phyloP scores from a whole-genome alignment of 805 yeast species.

The Yarrowia hollandica region DNA sequence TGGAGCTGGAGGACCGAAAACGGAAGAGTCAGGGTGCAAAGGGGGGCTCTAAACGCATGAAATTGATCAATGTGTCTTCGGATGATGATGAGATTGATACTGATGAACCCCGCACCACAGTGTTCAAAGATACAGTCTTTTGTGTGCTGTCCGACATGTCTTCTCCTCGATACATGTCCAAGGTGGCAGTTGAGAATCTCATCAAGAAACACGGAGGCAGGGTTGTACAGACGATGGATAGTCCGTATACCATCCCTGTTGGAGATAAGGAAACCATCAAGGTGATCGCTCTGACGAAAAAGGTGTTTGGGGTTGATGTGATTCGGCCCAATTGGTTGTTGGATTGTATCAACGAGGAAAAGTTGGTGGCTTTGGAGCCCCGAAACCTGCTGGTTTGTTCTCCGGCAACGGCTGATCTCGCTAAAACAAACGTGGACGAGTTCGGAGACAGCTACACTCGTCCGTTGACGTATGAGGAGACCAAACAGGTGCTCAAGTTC shows the following conservation, averaged over 20 bases:
- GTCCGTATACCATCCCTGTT: conserved; percentile 29
- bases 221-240: conserved; percentile 34
- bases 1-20: conserved; percentile 40
- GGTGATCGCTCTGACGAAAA: conserved; percentile 44
- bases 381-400: conserved; percentile 34
- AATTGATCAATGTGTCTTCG: conserved; percentile 5
- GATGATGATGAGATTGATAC: conserved; percentile 5
- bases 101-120: conserved; percentile 22
- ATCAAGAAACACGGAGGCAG: conserved; percentile 39
- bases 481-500: neutral
- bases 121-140: conserved; percentile 35
- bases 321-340: conserved; percentile 70
- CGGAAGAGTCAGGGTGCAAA: conserved; percentile 35
- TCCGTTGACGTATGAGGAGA: conserved; percentile 2
- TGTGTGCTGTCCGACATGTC: conserved; percentile 37
- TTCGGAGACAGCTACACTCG: conserved; percentile 61
- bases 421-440: conserved; percentile 50
- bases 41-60: conserved; percentile 19
- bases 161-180: conserved; percentile 34
- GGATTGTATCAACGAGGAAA: conserved; percentile 54
- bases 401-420: conserved; percentile 34
- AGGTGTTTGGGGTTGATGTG: conserved; percentile 54
- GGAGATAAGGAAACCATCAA: conserved; percentile 39
- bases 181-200: conserved; percentile 33
- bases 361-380: conserved; percentile 59